Evolutionary conservation across 345 rosid genomes (phyloP).

Genomic region (Populus deltoides): DNA sequence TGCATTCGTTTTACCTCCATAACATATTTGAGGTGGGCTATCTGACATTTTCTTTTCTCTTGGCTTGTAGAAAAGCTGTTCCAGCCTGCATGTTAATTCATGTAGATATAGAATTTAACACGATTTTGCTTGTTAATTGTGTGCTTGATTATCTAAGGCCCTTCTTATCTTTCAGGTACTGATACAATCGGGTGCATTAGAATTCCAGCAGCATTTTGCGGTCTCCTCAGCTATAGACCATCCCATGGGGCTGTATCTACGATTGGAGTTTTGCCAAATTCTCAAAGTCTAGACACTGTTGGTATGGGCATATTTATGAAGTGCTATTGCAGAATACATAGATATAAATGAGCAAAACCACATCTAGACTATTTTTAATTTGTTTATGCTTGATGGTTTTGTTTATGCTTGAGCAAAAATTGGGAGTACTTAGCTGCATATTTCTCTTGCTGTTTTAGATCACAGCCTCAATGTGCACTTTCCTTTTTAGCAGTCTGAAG

Average conservation of each 20-base stretch:
- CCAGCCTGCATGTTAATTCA: neutral
- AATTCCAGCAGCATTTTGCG: constrained; percentile 89
- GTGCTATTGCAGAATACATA: constrained; percentile 2
- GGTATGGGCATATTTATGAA: constrained; percentile 44
- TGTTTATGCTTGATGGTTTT: neutral
- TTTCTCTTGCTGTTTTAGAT: no score
- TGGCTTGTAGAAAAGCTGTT: neutral
- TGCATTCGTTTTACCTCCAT: neutral
- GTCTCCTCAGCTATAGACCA: constrained; percentile 81
- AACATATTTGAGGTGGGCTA: neutral
- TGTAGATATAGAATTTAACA: neutral
- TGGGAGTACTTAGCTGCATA: no score
- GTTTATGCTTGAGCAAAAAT: neutral
- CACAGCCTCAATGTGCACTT: no score
- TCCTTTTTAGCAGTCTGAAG: no score
- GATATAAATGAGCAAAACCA: neutral
- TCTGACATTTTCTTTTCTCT: neutral
- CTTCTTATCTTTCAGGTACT: constrained; percentile 43
- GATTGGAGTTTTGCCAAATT: constrained; percentile 72
- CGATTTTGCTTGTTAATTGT: neutral
- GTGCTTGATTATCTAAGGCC: constrained; percentile 4
- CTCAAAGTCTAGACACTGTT: constrained; percentile 77
- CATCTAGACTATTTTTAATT: neutral
- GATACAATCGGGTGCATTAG: constrained; percentile 77
- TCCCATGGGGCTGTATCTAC: constrained; percentile 81